A percentile compares a stretch with the other conserved stretches of the same genome.
Evolutionary conservation across 176 grass and related monocot species (phyloP).

Genomic region (Carex scoparia): DNA sequence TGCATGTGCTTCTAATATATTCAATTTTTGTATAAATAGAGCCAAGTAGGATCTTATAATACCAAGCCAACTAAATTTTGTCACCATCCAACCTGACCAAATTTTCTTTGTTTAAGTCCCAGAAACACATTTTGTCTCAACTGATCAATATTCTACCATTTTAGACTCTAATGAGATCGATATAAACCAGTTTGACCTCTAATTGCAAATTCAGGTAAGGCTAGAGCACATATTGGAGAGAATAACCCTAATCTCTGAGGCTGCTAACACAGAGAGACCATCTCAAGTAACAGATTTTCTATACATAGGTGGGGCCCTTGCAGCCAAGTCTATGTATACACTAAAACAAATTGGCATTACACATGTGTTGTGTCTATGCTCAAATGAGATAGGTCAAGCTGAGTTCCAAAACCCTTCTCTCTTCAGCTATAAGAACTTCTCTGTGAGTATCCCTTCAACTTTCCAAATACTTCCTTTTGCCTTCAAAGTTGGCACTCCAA

Average conservation of each 20-base stretch:
- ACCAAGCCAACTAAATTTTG: background rate
- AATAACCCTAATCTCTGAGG: constrained; percentile 87
- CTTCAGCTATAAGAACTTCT: constrained; percentile 87
- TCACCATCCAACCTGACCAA: background rate
- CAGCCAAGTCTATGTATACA: constrained; percentile 80
- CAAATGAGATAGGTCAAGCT: constrained; percentile 90
- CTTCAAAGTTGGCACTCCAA: background rate
- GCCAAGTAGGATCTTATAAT: background rate
- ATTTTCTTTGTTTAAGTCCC: background rate
- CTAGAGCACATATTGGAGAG: constrained; percentile 98
- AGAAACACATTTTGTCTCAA: background rate
- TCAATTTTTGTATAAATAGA: background rate
- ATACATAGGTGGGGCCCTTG: constrained; percentile 84
- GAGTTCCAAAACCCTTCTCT: constrained; percentile 65
- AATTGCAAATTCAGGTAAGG: constrained; percentile 52
- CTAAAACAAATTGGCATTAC: constrained; percentile 73
- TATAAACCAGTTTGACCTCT: background rate
- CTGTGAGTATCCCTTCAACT: constrained; percentile 38
- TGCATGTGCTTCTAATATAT: background rate
- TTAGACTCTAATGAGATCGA: background rate
- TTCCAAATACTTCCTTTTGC: background rate
- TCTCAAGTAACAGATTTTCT: constrained; percentile 69
- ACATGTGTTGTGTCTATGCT: constrained; percentile 86
- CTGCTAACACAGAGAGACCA: constrained; percentile 80
- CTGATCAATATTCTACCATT: background rate